Evolutionary conservation across 495 filamentous ascomycete species (phyloP).

Genomic region (Hypoxylon lenormandii): DNA sequence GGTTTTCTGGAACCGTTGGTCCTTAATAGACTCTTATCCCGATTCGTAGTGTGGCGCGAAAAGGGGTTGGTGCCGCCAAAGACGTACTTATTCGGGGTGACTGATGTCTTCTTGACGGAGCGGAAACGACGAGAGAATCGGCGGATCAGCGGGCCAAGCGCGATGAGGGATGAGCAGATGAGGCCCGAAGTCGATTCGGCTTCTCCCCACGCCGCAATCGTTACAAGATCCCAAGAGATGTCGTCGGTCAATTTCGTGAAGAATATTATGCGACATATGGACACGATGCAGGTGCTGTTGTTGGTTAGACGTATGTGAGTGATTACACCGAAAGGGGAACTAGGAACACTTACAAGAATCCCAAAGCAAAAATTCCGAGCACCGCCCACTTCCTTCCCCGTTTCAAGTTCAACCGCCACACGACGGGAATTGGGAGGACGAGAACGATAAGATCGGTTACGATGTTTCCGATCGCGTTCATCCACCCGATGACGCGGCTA

Average conservation of each 20-base stretch:
- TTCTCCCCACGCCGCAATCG: conserved; percentile 39
- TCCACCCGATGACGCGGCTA: conserved; percentile 60
- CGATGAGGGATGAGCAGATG: conserved; percentile 41
- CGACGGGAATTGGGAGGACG: conserved; percentile 64
- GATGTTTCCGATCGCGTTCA: conserved; percentile 66
- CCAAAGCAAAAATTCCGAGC: conserved; percentile 58
- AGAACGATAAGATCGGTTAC: conserved; percentile 64
- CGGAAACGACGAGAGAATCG: conserved; percentile 28
- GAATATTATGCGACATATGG: conserved; percentile 45
- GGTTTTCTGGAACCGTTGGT: conserved; percentile 19
- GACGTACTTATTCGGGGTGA: conserved; percentile 15
- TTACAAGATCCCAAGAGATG: conserved; percentile 38
- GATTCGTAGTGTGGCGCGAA: conserved; percentile 28
- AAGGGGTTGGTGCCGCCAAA: conserved; percentile 30
- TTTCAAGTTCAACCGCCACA: conserved; percentile 60
- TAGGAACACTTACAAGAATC: conserved; percentile 48
- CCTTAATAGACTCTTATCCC: conserved; percentile 33
- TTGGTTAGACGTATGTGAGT: conserved; percentile 4
- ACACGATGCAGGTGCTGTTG: conserved; percentile 41
- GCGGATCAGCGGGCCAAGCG: conserved; percentile 36
- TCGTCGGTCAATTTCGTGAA: conserved; percentile 28
- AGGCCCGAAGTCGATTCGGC: conserved; percentile 38
- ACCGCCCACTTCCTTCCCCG: conserved; percentile 55
- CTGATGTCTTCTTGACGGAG: conserved; percentile 1
- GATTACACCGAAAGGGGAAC: neutral